A percentile compares a stretch with the other conserved stretches of the same genome.
phyloP scores from a whole-genome alignment of 2,329 filamentous ascomycete species.

The Emericellopsis atlantica region DNA sequence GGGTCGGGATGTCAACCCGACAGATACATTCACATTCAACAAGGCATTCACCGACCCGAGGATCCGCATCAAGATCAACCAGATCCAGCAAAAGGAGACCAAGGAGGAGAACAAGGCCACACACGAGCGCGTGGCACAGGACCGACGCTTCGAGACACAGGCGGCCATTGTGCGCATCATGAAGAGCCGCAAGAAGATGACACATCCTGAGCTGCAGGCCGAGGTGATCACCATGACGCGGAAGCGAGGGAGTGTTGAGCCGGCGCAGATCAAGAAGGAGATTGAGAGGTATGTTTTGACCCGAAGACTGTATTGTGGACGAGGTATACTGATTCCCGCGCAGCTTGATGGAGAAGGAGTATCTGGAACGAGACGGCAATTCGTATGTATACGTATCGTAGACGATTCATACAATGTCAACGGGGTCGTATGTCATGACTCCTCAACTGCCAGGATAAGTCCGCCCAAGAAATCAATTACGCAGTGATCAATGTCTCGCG shows the following conservation, averaged over 20 bases:
- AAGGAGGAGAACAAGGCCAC: conserved; percentile 90
- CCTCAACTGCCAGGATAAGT: too few relatives aligned
- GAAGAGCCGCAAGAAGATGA: conserved; percentile 84
- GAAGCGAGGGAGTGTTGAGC: conserved; percentile 73
- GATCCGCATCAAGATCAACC: conserved; percentile 94
- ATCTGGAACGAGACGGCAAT: conserved; percentile 69
- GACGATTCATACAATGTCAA: too few relatives aligned
- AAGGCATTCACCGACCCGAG: conserved; percentile 64
- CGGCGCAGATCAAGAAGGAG: conserved; percentile 86
- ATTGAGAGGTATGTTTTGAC: conserved; percentile 69
- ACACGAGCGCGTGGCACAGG: conserved; percentile 77
- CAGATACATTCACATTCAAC: conserved; percentile 81
- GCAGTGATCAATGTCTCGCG: too few relatives aligned
- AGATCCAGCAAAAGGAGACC: conserved; percentile 94
- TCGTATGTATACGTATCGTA: conserved; percentile 50
- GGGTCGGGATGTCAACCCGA: conserved; percentile 63
- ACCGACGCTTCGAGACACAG: conserved; percentile 92
- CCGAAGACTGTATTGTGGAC: background rate
- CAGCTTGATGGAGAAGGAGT: conserved; percentile 86
- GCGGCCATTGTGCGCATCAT: conserved; percentile 94
- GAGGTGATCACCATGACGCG: conserved; percentile 89
- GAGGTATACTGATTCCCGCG: background rate
- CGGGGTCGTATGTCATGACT: too few relatives aligned
- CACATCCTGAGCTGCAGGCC: conserved; percentile 73
- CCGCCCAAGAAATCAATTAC: too few relatives aligned